A percentile compares a stretch with the other conserved stretches of the same genome.
These are phyloP conservation scores for Crithidia acanthocephali DNA, from an alignment of 208 protist species.

Conservation along the genomic window DNA sequence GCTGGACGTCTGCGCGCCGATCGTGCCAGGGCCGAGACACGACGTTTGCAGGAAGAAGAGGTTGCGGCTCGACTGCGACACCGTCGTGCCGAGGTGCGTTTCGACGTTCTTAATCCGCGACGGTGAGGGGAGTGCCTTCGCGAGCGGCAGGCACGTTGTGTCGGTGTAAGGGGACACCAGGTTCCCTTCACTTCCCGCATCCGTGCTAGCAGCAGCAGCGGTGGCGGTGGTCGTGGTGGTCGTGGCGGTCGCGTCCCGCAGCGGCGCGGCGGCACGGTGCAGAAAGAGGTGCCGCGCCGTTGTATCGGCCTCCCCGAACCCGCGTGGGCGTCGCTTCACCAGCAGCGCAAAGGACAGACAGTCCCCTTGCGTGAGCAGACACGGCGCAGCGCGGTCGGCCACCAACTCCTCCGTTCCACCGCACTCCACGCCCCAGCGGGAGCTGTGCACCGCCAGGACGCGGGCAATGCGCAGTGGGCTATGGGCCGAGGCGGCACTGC, in stretches of 20 bases:
- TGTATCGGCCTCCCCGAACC: conserved; percentile 7
- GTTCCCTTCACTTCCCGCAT: background rate
- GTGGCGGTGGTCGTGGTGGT: too few species aligned
- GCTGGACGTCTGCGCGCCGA: conserved; percentile 31
- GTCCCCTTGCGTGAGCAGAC: conserved; percentile 48
- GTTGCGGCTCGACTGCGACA: conserved; percentile 41
- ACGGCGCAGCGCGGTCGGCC: conserved; percentile 41
- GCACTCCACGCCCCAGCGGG: conserved; percentile 53
- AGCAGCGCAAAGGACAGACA: conserved; percentile 60
- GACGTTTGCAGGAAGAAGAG: conserved; percentile 70
- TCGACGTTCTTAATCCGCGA: conserved; percentile 25
- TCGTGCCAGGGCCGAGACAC: conserved; percentile 53
- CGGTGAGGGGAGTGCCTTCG: conserved; percentile 28
- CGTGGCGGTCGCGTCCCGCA: too few species aligned
- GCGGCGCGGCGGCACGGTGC: background rate
- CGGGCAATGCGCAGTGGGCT: conserved; percentile 53
- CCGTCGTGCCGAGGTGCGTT: conserved; percentile 31
- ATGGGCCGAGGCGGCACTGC: conserved; percentile 3
- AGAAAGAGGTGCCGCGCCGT: conserved; percentile 18
- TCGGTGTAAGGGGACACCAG: conserved; percentile 32
- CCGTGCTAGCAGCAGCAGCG: too few species aligned
- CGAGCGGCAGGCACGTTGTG: conserved; percentile 60
- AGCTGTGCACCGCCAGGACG: conserved; percentile 58
- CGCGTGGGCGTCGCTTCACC: conserved; percentile 35
- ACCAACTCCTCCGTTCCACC: conserved; percentile 34